Conservation (phyloP, 495 filamentous ascomycete species). For the Lepidopterella palustris region DNA sequence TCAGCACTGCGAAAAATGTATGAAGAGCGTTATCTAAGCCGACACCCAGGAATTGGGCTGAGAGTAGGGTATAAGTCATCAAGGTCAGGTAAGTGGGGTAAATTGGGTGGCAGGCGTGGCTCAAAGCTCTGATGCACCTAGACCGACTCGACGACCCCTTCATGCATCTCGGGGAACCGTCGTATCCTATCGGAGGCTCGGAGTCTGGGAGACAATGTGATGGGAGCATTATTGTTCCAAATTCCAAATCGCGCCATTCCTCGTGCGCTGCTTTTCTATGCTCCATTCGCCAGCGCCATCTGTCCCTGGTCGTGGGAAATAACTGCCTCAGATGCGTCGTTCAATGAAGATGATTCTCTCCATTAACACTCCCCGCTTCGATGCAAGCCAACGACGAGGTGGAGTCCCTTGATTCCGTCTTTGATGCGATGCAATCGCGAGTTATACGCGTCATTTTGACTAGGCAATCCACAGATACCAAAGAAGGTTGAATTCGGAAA, state of each 20-base stretch:
- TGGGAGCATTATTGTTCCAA: neutral
- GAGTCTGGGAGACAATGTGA: neutral
- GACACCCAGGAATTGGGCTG: neutral
- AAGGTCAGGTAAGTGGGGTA: neutral
- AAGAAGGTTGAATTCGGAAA: neutral
- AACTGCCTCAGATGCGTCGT: neutral
- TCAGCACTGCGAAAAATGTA: constrained; percentile 28
- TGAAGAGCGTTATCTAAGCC: constrained; percentile 24
- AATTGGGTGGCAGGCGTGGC: too few species aligned
- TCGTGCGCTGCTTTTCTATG: neutral
- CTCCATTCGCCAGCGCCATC: neutral
- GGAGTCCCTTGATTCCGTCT: neutral
- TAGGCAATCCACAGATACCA: neutral
- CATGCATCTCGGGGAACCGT: neutral
- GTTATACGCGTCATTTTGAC: neutral
- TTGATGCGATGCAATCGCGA: neutral
- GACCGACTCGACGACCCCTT: neutral
- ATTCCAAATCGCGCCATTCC: neutral
- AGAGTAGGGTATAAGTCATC: constrained; percentile 1
- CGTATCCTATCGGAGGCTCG: neutral
- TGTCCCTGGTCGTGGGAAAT: too few species aligned
- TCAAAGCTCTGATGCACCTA: neutral
- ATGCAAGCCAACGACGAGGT: neutral
- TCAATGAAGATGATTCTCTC: neutral
- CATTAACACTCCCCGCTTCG: neutral